These are phyloP conservation scores for Neonectria hederae DNA, from an alignment of 2,329 filamentous ascomycete species.

Conservation along the genomic window DNA sequence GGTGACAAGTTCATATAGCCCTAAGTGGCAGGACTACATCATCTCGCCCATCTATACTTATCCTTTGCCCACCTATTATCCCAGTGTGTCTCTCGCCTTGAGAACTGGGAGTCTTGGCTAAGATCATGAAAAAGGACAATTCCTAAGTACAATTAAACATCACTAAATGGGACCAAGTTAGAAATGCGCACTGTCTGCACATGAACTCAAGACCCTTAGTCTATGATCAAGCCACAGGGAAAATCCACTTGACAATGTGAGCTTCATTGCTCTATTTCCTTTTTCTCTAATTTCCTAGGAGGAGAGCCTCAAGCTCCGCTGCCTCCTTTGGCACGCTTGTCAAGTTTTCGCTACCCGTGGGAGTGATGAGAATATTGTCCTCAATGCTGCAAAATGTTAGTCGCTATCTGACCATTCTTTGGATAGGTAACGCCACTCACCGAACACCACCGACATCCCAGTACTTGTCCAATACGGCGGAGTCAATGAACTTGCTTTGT, in stretches of 20 bases:
- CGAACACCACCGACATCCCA: constrained; percentile 83
- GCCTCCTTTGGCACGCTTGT: constrained; percentile 77
- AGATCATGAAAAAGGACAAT: no score
- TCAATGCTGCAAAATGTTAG: constrained; percentile 59
- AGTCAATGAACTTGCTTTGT: constrained; percentile 80
- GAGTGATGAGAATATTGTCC: constrained; percentile 78
- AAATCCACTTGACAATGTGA: background rate
- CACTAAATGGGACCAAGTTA: no score
- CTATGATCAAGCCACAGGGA: background rate
- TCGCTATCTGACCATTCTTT: background rate
- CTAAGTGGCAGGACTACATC: no score
- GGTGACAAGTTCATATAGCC: no score
- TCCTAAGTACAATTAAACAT: no score
- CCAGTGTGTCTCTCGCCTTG: no score
- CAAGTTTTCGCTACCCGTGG: constrained; percentile 74
- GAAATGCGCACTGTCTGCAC: no score
- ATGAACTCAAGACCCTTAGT: background rate
- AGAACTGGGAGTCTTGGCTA: no score
- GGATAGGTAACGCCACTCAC: constrained; percentile 49
- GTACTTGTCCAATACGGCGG: constrained; percentile 76
- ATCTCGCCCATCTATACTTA: no score
- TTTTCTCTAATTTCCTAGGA: constrained; percentile 30
- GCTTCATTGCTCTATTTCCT: background rate
- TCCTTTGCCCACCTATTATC: no score
- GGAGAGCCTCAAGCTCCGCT: constrained; percentile 64